Percentiles rank a stretch among this genome's conserved stretches.
Conservation (phyloP, 306 rosid genomes). For the Trichosanthes truncata region DNA sequence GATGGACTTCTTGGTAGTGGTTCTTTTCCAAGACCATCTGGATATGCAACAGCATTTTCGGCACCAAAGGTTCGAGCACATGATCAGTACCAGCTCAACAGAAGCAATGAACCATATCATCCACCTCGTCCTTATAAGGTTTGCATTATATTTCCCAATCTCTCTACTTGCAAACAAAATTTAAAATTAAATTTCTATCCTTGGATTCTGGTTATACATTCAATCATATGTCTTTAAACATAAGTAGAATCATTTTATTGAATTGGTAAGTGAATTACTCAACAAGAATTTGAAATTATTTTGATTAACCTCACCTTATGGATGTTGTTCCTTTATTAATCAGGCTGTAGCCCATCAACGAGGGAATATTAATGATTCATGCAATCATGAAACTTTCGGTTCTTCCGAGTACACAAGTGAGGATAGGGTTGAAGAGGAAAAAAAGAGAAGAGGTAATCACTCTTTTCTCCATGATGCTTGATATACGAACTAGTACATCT, state of each 20-base stretch:
- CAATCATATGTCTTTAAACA: not conserved
- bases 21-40: constrained; percentile 84
- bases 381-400: constrained; percentile 87
- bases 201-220: not conserved
- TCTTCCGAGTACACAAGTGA: constrained; percentile 60
- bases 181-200: not conserved
- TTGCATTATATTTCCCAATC: constrained; percentile 2
- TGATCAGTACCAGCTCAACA: constrained; percentile 43
- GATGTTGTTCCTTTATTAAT: constrained; percentile 11
- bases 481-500: not conserved
- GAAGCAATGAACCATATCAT: constrained; percentile 78
- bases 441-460: constrained; percentile 83
- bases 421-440: constrained; percentile 89
- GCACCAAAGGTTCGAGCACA: constrained; percentile 54
- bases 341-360: constrained; percentile 78
- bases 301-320: not conserved
- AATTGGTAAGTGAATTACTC: not conserved
- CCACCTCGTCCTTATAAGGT: constrained; percentile 97
- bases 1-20: constrained; percentile 99
- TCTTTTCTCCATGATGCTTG: constrained; percentile 5
- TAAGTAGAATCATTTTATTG: not conserved
- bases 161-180: not conserved
- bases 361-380: constrained; percentile 47
- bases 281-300: not conserved
- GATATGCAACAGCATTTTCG: constrained; percentile 52